Conservation (phyloP, 257 asterid species). For the Solanum megistacrolobum region DNA sequence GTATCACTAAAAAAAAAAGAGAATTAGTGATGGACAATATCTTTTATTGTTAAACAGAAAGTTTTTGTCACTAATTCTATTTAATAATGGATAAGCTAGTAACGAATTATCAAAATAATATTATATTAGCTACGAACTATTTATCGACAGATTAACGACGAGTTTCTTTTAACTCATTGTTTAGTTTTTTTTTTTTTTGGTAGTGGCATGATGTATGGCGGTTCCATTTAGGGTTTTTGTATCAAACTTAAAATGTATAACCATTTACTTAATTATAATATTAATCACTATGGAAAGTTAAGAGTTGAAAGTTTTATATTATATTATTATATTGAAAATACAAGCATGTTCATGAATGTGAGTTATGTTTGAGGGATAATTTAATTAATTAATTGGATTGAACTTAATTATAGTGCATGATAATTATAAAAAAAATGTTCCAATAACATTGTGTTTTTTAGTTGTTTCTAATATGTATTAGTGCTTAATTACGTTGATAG, state of each 20-base stretch:
- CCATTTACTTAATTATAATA: neutral
- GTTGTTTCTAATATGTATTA: too few relatives aligned
- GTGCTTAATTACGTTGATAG: too few relatives aligned
- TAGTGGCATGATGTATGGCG: conserved; percentile 18
- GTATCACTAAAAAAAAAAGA: too few relatives aligned
- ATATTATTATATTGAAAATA: neutral
- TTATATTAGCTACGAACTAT: too few relatives aligned
- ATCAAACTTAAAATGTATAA: neutral
- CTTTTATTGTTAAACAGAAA: too few relatives aligned
- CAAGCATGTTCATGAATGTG: neutral
- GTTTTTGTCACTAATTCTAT: too few relatives aligned
- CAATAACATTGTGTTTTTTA: neutral
- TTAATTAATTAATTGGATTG: neutral
- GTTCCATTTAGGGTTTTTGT: neutral
- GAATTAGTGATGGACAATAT: too few relatives aligned
- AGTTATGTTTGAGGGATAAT: neutral
- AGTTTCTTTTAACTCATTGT: too few relatives aligned
- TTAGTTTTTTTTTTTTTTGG: too few relatives aligned
- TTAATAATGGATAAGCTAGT: too few relatives aligned
- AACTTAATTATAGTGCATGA: neutral
- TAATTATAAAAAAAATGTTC: neutral
- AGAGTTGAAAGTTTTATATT: neutral
- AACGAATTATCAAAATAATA: too few relatives aligned
- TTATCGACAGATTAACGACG: too few relatives aligned
- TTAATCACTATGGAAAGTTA: neutral